A percentile compares a stretch with the other conserved stretches of the same genome.
Evolutionary conservation across 2,329 filamentous ascomycete species (phyloP).

Genomic region (Botrytis galanthina): DNA sequence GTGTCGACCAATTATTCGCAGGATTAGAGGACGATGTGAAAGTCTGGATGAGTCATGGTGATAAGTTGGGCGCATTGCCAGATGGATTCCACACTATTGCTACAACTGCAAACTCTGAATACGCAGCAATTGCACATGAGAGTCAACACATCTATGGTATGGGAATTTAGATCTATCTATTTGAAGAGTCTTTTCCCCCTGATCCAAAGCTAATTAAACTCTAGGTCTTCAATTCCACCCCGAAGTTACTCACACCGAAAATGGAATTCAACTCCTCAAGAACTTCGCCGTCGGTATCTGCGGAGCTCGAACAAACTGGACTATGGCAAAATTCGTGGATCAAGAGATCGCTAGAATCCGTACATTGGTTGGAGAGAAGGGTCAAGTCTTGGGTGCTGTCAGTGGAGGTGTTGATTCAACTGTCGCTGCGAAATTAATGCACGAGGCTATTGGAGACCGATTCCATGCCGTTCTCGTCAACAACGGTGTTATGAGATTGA

Average conservation of each 20-base stretch:
- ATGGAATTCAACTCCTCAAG: constrained; percentile 66
- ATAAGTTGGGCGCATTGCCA: constrained; percentile 77
- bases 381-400: constrained; percentile 76
- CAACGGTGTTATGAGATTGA: constrained; percentile 79
- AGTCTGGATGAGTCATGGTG: constrained; percentile 84
- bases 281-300: constrained; percentile 90
- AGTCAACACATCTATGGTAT: constrained; percentile 66
- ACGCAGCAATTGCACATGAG: constrained; percentile 74
- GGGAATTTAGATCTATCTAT: background rate
- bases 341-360: constrained; percentile 80
- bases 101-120: constrained; percentile 72
- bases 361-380: constrained; percentile 74
- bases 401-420: constrained; percentile 40
- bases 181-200: background rate
- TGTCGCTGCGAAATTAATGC: constrained; percentile 63
- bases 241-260: constrained; percentile 57
- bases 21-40: constrained; percentile 69
- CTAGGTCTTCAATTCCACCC: constrained; percentile 51
- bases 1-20: constrained; percentile 76
- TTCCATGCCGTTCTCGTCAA: constrained; percentile 82
- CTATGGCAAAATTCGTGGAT: constrained; percentile 78
- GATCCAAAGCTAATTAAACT: background rate
- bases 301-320: constrained; percentile 73
- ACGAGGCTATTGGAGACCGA: constrained; percentile 78
- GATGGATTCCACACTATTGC: constrained; percentile 71